A percentile compares a stretch with the other conserved stretches of the same genome.
Conservation (phyloP, 495 filamentous ascomycete genomes). For the Penicillium cinerascens region DNA sequence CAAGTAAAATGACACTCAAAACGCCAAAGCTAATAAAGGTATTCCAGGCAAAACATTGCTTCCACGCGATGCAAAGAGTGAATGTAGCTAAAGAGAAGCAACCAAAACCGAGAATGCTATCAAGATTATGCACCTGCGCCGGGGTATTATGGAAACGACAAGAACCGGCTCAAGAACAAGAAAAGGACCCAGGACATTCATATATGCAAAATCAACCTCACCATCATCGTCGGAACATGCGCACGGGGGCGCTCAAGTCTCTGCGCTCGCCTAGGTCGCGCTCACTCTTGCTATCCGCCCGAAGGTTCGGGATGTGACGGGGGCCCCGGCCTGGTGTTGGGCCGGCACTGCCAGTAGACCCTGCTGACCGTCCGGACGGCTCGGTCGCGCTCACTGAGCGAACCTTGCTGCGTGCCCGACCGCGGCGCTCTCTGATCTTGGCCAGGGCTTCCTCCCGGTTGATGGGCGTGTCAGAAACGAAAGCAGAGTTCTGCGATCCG, state of each 20-base stretch:
- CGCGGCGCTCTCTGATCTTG: slow-evolving; percentile 48
- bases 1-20: neutral
- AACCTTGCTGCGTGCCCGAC: slow-evolving; percentile 44
- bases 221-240: slow-evolving; percentile 33
- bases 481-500: slow-evolving; percentile 20
- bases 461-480: slow-evolving; percentile 40
- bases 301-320: slow-evolving; percentile 38
- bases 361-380: slow-evolving; percentile 25
- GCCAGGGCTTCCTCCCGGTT: slow-evolving; percentile 51
- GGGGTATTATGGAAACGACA: slow-evolving; percentile 25
- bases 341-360: slow-evolving; percentile 21
- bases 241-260: slow-evolving; percentile 41
- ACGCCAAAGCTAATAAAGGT: slow-evolving; percentile 12
- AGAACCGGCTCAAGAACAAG: slow-evolving; percentile 16
- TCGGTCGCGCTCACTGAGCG: slow-evolving; percentile 43
- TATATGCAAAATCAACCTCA: slow-evolving; percentile 1
- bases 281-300: slow-evolving; percentile 27
- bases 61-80: slow-evolving; percentile 13
- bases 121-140: slow-evolving; percentile 24
- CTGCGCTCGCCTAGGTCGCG: slow-evolving; percentile 31
- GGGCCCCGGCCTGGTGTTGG: slow-evolving; percentile 26
- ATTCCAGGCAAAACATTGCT: neutral
- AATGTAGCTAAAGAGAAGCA: neutral
- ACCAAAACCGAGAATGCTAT: slow-evolving; percentile 3
- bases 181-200: slow-evolving; percentile 9